Conservation (phyloP, 225 moss, liverwort and hornwort genomes). For the Thuidium tamariscinum region DNA sequence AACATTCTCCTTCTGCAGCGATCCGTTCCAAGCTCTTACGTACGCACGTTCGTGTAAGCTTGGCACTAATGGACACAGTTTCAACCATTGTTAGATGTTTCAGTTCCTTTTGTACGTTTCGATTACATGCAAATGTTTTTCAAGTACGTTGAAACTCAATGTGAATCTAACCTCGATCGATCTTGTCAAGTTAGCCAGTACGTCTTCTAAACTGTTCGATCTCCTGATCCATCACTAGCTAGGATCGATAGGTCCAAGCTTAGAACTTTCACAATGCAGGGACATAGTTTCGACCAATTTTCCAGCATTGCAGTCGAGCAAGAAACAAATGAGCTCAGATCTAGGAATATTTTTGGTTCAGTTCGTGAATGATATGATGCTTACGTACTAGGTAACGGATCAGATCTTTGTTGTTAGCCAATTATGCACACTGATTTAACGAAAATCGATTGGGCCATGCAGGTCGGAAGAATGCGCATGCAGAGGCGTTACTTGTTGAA, state of each 20-base stretch:
- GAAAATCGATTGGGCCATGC: background rate
- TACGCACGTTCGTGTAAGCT: background rate
- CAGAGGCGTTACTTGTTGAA: background rate
- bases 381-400: background rate
- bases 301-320: background rate
- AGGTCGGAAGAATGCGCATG: background rate
- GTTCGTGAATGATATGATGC: background rate
- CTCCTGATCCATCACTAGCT: background rate
- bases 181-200: background rate
- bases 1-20: background rate
- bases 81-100: background rate
- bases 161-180: background rate
- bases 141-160: background rate
- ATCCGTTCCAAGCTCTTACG: background rate
- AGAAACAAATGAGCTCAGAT: background rate
- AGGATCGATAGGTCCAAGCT: background rate
- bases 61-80: background rate
- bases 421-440: background rate
- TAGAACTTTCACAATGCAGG: background rate
- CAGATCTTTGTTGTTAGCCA: background rate
- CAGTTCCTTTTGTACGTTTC: background rate
- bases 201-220: background rate
- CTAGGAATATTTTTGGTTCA: background rate
- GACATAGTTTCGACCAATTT: background rate
- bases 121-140: background rate